These are phyloP conservation scores for Dendrobium chrysotoxum DNA, from an alignment of 106 monocot species.

Conservation along the genomic window DNA sequence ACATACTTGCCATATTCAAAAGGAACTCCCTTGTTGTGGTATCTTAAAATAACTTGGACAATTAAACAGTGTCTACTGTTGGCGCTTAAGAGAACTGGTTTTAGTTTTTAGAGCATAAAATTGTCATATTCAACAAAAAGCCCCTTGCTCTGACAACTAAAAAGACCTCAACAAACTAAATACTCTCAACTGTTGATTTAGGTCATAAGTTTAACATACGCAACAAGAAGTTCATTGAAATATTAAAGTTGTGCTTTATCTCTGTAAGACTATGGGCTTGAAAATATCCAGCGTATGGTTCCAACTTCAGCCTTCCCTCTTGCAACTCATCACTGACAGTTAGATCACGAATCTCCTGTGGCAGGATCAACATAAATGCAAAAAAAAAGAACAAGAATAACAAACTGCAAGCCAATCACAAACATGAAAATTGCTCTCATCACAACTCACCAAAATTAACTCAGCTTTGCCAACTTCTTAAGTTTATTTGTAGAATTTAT, in stretches of 20 bases:
- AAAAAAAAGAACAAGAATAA: not conserved
- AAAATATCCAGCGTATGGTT: not conserved
- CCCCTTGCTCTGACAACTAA: not conserved
- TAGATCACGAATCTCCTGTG: not conserved
- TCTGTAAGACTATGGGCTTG: not conserved
- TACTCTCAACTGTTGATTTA: not conserved
- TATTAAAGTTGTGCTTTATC: not conserved
- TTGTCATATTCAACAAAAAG: not conserved
- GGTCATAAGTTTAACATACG: not conserved
- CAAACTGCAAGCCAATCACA: not conserved
- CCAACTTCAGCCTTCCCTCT: not conserved
- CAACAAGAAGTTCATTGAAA: not conserved
- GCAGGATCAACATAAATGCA: not conserved
- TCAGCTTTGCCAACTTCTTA: not conserved
- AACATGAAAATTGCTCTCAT: not conserved
- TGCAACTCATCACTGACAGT: not conserved
- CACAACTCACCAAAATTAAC: not conserved
- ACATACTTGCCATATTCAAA: not conserved
- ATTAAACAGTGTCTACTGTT: not conserved
- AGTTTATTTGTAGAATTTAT: conserved; percentile 1
- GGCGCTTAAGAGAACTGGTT: not conserved
- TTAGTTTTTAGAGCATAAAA: not conserved
- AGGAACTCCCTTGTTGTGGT: not conserved
- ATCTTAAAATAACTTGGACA: not conserved
- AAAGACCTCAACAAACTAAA: not conserved